Conservation (phyloP, 768 basidiomycete genomes). For the Suillus subluteus region DNA sequence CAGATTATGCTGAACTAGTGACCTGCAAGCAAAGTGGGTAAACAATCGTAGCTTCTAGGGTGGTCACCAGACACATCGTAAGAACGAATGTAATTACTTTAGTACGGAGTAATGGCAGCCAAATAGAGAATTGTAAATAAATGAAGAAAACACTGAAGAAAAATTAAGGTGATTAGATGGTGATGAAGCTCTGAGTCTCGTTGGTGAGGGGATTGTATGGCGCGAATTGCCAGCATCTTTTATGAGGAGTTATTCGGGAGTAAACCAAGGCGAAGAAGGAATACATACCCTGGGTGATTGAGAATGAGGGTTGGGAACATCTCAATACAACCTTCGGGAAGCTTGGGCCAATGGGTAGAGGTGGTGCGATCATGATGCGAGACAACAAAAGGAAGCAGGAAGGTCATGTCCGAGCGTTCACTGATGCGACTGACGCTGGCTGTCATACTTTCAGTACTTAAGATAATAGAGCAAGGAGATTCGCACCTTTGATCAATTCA, state of each 20-base stretch:
- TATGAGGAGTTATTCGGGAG: not conserved
- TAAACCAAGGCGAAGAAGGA: not conserved
- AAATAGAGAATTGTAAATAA: not conserved
- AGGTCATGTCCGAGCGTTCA: constrained; percentile 10
- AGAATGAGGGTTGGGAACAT: constrained; percentile 6
- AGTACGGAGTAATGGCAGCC: not conserved
- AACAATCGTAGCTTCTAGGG: not conserved
- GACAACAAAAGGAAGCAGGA: constrained; percentile 14
- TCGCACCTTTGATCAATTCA: constrained; percentile 12
- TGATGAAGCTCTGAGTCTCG: constrained; percentile 1
- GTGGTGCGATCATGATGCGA: constrained; percentile 15
- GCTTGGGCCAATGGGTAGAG: constrained; percentile 14
- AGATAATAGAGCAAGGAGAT: not conserved
- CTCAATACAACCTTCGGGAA: constrained; percentile 6
- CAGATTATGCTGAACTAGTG: no score
- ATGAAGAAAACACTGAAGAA: not conserved
- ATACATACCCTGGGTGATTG: constrained; percentile 9
- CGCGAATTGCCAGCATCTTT: constrained; percentile 17
- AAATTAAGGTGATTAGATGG: not conserved
- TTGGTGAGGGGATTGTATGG: constrained; percentile 14
- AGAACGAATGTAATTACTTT: not conserved
- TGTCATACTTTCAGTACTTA: not conserved
- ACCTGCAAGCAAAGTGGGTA: not conserved
- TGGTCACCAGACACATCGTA: not conserved
- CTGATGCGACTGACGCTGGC: constrained; percentile 4